Conservation (phyloP, 2,329 filamentous ascomycete genomes). For the Fusarium musae region DNA sequence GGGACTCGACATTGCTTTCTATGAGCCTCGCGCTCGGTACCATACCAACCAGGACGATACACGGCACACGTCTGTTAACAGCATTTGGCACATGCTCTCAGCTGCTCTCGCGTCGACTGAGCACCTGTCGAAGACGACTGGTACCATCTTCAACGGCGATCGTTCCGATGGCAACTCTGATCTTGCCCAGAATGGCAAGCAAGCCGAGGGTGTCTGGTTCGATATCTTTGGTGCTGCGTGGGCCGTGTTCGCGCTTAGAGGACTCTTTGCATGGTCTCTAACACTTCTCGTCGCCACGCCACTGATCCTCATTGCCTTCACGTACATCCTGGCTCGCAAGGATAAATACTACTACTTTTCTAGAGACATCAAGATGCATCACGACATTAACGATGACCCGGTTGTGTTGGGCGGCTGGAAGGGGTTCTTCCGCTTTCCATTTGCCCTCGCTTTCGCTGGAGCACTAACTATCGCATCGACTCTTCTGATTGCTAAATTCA, state of each 20-base stretch:
- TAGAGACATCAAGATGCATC: conserved; percentile 64
- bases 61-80: conserved; percentile 75
- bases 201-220: conserved; percentile 86
- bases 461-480: conserved; percentile 77
- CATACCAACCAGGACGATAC: conserved; percentile 92
- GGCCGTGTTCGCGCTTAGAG: conserved; percentile 81
- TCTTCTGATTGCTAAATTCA: conserved; percentile 82
- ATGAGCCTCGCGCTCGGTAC: conserved; percentile 84
- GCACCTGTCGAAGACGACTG: conserved; percentile 75
- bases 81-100: conserved; percentile 95
- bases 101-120: conserved; percentile 80
- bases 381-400: conserved; percentile 67
- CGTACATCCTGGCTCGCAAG: conserved; percentile 72
- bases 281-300: conserved; percentile 84
- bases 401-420: conserved; percentile 78
- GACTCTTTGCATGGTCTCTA: conserved; percentile 88
- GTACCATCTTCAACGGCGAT: conserved; percentile 71
- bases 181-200: conserved; percentile 73
- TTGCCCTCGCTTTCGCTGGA: conserved; percentile 76
- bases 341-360: conserved; percentile 94
- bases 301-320: conserved; percentile 74
- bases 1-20: conserved; percentile 92
- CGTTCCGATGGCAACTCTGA: conserved; percentile 65
- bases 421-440: conserved; percentile 85
- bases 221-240: conserved; percentile 86